These are phyloP conservation scores for Cladosporium sp. DNA, from an alignment of 2,329 filamentous ascomycete genomes.

Conservation along the genomic window DNA sequence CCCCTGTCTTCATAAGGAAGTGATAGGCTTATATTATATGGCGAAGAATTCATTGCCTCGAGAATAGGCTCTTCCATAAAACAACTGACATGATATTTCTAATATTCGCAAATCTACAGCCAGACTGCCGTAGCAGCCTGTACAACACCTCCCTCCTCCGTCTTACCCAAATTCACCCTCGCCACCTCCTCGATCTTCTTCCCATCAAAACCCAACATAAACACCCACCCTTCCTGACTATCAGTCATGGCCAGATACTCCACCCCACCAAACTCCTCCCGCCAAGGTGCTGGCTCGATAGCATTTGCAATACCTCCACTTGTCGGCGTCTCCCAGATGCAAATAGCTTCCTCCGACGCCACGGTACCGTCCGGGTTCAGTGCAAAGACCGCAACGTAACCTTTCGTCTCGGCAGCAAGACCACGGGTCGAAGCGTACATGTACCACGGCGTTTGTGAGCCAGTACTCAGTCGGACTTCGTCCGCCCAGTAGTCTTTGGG, in stretches of 20 bases:
- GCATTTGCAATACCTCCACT: slow-evolving; percentile 34
- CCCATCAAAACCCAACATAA: slow-evolving; percentile 31
- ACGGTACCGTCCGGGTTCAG: slow-evolving; percentile 25
- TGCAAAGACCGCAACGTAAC: slow-evolving; percentile 30
- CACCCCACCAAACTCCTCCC: slow-evolving; percentile 14
- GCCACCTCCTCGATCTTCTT: slow-evolving; percentile 27
- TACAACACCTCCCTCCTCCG: slow-evolving; percentile 27
- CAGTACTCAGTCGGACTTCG: slow-evolving; percentile 31
- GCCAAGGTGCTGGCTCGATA: slow-evolving; percentile 31
- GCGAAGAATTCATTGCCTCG: too few relatives aligned
- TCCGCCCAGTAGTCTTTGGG: slow-evolving; percentile 33
- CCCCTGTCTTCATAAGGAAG: too few relatives aligned
- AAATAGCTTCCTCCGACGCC: slow-evolving; percentile 23
- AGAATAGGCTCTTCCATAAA: too few relatives aligned
- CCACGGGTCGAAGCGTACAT: slow-evolving; percentile 34
- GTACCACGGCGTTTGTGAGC: slow-evolving; percentile 26
- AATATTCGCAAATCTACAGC: slow-evolving; percentile 20
- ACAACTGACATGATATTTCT: background rate
- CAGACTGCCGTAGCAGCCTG: slow-evolving; percentile 33
- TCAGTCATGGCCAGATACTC: slow-evolving; percentile 34
- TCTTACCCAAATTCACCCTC: slow-evolving; percentile 27
- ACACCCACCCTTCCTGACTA: slow-evolving; percentile 31
- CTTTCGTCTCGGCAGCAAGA: slow-evolving; percentile 28
- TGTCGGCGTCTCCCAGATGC: slow-evolving; percentile 33
- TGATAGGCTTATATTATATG: too few relatives aligned